Conservation (phyloP, 345 rosid genomes). For the Draba incana region DNA sequence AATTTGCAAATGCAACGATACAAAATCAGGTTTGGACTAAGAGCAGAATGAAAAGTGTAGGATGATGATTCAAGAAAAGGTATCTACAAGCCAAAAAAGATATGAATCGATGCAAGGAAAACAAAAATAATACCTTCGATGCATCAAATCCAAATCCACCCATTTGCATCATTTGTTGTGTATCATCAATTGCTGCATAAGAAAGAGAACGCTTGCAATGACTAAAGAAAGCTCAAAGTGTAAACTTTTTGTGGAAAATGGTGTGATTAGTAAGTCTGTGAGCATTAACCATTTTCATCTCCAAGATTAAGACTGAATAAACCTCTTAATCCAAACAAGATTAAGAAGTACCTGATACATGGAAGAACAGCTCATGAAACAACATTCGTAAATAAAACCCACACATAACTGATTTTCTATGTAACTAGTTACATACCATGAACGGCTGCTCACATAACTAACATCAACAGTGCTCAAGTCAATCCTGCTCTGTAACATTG, state of each 20-base stretch:
- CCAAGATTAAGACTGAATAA: conserved; percentile 93
- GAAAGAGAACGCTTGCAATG: conserved; percentile 23
- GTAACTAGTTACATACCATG: conserved; percentile 62
- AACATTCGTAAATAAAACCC: background rate
- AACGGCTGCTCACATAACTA: conserved; percentile 98
- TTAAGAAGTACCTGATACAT: conserved; percentile 82
- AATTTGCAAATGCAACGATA: conserved; percentile 15
- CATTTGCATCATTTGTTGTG: conserved; percentile 99
- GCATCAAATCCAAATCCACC: conserved; percentile 96
- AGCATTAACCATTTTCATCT: conserved; percentile 90
- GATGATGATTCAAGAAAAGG: background rate
- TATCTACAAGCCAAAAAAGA: background rate
- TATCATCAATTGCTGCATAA: conserved; percentile 79
- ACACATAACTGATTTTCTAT: background rate
- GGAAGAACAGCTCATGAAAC: conserved; percentile 29
- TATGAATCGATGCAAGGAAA: background rate
- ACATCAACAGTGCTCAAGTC: conserved; percentile 99
- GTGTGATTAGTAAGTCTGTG: background rate
- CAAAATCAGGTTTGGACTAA: conserved; percentile 24
- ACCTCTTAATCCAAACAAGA: conserved; percentile 95
- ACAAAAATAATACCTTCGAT: conserved; percentile 57
- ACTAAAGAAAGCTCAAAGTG: conserved; percentile 3
- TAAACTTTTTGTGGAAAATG: conserved; percentile 4
- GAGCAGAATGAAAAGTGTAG: background rate
- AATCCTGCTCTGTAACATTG: conserved; percentile 98